phyloP scores from a whole-genome alignment of 225 moss, liverwort and hornwort genomes.

The Rhytidiadelphus loreus region DNA sequence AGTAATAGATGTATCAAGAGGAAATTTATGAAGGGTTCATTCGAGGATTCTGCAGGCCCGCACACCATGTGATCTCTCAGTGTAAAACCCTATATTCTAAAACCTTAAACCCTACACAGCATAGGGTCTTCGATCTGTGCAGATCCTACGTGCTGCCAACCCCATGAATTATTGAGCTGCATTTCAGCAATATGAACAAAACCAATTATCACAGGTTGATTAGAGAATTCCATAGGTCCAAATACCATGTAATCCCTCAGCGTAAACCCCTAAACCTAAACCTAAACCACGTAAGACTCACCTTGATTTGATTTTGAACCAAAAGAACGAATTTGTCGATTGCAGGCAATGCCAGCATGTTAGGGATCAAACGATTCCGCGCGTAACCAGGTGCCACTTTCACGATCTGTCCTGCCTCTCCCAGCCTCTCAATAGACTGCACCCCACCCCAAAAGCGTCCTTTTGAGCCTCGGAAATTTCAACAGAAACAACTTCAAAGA shows the following conservation, averaged over 20 bases:
- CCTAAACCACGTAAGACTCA: background rate
- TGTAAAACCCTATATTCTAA: background rate
- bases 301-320: constrained; percentile 67
- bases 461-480: background rate
- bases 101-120: background rate
- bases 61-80: background rate
- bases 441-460: background rate
- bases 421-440: constrained; percentile 78
- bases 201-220: background rate
- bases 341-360: constrained; percentile 80
- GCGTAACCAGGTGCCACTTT: constrained; percentile 91
- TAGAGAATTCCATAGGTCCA: background rate
- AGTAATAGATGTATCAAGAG: background rate
- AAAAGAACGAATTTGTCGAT: constrained; percentile 80
- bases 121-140: constrained; percentile 28
- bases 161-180: background rate
- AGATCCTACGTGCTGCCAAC: constrained; percentile 23
- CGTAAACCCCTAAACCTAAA: background rate
- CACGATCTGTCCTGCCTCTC: constrained; percentile 90
- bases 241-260: background rate
- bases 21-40: background rate
- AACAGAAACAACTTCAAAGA: background rate
- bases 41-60: background rate
- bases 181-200: background rate
- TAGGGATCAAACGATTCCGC: constrained; percentile 89